Conservation (phyloP, 2,329 filamentous ascomycete species). For the Alternaria tenuissima region DNA sequence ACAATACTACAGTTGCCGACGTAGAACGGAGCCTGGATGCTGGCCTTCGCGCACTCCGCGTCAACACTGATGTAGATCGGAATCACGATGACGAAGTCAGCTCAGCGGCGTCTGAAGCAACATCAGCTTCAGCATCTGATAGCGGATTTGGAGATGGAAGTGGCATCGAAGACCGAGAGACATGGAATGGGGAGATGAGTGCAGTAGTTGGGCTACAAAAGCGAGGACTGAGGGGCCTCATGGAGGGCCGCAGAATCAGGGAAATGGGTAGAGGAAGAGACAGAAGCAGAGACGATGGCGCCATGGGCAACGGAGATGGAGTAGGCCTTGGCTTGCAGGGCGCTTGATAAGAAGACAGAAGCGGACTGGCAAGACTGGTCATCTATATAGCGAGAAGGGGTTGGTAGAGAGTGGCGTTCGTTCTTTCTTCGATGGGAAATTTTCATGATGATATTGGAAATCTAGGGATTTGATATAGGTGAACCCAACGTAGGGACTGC, state of each 20-base stretch:
- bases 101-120: conserved; percentile 42
- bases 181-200: conserved; percentile 83
- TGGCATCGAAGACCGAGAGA: conserved; percentile 61
- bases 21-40: conserved; percentile 43
- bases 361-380: conserved; percentile 5
- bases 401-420: conserved; percentile 6
- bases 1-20: conserved; percentile 17
- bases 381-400: conserved; percentile 21
- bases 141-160: conserved; percentile 47
- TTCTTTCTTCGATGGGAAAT: conserved; percentile 6
- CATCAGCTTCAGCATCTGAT: conserved; percentile 43
- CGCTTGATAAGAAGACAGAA: conserved; percentile 12
- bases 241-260: conserved; percentile 89
- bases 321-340: conserved; percentile 41
- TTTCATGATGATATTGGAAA: conserved; percentile 5
- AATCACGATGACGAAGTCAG: conserved; percentile 47
- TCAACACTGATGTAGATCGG: conserved; percentile 59
- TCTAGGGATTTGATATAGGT: not conserved
- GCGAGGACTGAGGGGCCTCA: conserved; percentile 85
- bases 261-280: conserved; percentile 66
- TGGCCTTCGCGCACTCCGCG: conserved; percentile 53
- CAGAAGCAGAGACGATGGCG: conserved; percentile 41
- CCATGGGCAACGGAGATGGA: conserved; percentile 33
- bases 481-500: not conserved
- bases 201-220: conserved; percentile 97